Evolutionary conservation across 768 basidiomycete species (phyloP).

Genomic region (Lactifluus rugatus): DNA sequence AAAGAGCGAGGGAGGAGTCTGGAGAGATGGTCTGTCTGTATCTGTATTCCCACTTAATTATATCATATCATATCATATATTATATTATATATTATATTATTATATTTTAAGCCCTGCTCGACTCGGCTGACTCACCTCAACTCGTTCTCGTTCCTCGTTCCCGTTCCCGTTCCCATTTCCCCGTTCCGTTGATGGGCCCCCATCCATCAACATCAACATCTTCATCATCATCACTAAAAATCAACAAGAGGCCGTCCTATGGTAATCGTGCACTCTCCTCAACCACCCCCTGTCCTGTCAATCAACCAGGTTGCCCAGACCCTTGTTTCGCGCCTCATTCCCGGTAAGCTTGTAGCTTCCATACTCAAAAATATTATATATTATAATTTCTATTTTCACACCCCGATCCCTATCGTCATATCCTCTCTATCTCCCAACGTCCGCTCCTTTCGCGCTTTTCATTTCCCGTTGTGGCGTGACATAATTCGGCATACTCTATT

Average conservation of each 20-base stretch:
- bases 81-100: neutral
- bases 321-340: too few relatives aligned
- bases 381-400: neutral
- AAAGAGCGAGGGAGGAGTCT: too few relatives aligned
- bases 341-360: neutral
- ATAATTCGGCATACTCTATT: neutral
- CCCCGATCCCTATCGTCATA: neutral
- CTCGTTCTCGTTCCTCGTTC: neutral
- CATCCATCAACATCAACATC: too few relatives aligned
- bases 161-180: too few relatives aligned
- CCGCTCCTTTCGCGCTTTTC: constrained; percentile 4
- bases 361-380: neutral
- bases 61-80: too few relatives aligned
- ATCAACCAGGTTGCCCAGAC: too few relatives aligned
- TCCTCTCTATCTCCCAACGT: neutral
- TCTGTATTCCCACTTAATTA: neutral
- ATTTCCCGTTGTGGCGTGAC: neutral
- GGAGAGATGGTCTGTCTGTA: too few relatives aligned
- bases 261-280: too few relatives aligned
- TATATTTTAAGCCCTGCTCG: neutral
- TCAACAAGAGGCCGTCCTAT: too few relatives aligned
- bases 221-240: too few relatives aligned
- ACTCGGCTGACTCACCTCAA: neutral
- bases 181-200: too few relatives aligned
- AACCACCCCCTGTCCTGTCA: too few relatives aligned